Conservation (phyloP, 768 basidiomycete genomes). For the Naganishia randhawae region DNA sequence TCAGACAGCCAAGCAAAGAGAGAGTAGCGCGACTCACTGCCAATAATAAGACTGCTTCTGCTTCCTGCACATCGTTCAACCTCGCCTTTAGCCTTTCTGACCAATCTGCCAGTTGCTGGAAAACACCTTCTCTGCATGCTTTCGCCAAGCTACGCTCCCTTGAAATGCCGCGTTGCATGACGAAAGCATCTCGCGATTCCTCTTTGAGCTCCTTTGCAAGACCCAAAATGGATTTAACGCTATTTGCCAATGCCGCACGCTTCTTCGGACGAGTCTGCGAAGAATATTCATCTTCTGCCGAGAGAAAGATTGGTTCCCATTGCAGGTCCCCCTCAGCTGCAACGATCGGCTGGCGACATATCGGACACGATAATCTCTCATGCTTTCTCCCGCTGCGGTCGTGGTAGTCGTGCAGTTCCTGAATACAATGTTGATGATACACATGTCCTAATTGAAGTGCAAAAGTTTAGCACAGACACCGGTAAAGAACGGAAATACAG, state of each 20-base stretch:
- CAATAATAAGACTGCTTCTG: not conserved
- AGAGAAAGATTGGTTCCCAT: not conserved
- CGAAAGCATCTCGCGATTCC: constrained; percentile 3
- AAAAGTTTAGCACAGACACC: not conserved
- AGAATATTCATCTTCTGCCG: constrained; percentile 2
- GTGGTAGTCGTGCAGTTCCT: constrained; percentile 3
- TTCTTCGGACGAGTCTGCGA: not conserved
- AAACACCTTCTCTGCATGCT: constrained; percentile 12
- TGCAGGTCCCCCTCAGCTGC: constrained; percentile 12
- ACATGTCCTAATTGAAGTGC: not conserved
- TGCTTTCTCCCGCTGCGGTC: not conserved
- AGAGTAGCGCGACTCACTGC: not conserved
- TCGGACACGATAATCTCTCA: not conserved
- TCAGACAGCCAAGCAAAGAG: not conserved
- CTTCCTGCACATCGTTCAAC: not conserved
- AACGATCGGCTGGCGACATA: constrained; percentile 3
- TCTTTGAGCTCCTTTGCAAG: constrained; percentile 17
- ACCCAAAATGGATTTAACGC: not conserved
- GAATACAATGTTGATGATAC: constrained; percentile 4
- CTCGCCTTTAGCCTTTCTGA: not conserved
- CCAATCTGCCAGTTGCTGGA: constrained; percentile 15
- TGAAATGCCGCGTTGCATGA: not conserved
- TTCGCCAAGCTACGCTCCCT: not conserved
- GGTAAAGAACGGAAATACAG: not conserved
- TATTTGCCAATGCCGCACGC: not conserved